These are phyloP conservation scores for Leccinum fuscescens DNA, from an alignment of 1,284 basidiomycete species.

Conservation along the genomic window DNA sequence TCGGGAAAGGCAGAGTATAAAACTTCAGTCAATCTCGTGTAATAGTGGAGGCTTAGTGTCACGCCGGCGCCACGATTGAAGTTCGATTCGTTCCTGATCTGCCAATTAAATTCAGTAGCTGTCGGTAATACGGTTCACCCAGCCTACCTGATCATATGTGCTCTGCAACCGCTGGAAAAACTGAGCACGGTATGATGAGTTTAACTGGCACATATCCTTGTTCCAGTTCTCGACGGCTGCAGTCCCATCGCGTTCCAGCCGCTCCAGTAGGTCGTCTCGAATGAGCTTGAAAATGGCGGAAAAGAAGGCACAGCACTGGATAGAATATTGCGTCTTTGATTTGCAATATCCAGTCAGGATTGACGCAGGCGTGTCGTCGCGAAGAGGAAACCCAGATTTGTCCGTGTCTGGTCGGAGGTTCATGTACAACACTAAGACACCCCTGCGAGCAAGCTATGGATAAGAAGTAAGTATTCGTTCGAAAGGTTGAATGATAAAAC, in stretches of 20 bases:
- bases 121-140: neutral
- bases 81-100: neutral
- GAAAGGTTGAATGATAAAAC: neutral
- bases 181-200: neutral
- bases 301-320: neutral
- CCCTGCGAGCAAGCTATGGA: neutral
- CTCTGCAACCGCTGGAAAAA: neutral
- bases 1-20: too few relatives aligned
- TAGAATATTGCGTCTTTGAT: neutral
- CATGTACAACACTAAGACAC: neutral
- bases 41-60: neutral
- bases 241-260: neutral
- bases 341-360: neutral
- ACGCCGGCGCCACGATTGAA: neutral
- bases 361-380: neutral
- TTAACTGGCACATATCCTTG: neutral
- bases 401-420: neutral
- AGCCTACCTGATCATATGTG: neutral
- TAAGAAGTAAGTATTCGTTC: neutral
- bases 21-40: too few relatives aligned
- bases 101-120: neutral
- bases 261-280: neutral
- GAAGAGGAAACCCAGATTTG: neutral
- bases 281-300: neutral
- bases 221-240: neutral